Base-by-base conservation (phyloP, 176 grass and related monocot species). In the Ananas comosus region DNA sequence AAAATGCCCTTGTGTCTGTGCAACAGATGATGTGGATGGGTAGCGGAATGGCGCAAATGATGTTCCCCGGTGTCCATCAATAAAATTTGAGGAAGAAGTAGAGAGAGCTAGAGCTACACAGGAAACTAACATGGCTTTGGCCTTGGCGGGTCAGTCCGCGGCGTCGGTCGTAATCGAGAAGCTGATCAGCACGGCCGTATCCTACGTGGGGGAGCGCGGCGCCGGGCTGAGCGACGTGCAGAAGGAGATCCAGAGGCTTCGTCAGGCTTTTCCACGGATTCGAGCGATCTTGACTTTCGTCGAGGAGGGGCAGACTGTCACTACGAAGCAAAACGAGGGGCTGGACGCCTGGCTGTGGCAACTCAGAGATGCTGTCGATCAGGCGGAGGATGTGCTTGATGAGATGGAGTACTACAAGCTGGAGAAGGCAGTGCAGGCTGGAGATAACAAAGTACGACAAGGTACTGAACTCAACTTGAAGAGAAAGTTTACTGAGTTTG, bases 11-110 rank as follows among this genome's bases (percentile, higher is more conserved):
- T 42, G 33, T 52, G 4, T 70, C 12, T 11, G 9, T 68, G 63
- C 8, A 51, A 71, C 68, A 99, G 87, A 93, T 93, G 85, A 93
- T 99, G 94, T 99, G 94, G 94, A 99, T 99, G 94, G 87, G 89
- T 19, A 22, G 89, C 53, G 82, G 89, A 19, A 99, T 99, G 75
- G 86, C 84, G 47, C 80, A 87, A 16, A 76, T 93, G 82, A 86
- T 93, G 87, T 93, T 93, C 71, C 90, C 94, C 1, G 78, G 84
- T 13, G 49, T 99, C 59, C 90, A 91, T 73, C 94, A 99, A 70
- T 93, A n/a, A n/a, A n/a, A 42, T 42, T 42, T 7, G 4, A 42
- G 33, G 4, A 7, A 7, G 33, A 42, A 7, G 4, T 42, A 42
- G 33, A 42, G 33, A 42, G 33, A 42, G 33, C 33, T 42, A 23